Percentiles rank a stretch among this genome's conserved stretches.
Conservation (phyloP, 1,284 basidiomycete species). For the Thecaphora thlaspeos region DNA sequence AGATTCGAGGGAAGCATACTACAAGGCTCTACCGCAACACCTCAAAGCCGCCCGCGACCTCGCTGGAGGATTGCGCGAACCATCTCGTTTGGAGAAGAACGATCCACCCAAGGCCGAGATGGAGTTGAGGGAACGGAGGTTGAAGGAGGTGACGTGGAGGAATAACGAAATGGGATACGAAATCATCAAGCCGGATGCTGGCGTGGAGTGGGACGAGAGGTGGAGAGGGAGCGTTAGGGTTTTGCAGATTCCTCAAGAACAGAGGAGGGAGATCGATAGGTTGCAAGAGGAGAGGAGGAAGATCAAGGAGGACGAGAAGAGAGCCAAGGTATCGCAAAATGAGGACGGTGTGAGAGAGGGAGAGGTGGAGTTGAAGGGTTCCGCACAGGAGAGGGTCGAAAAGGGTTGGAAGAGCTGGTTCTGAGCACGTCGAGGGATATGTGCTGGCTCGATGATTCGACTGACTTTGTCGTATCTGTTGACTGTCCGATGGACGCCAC, state of each 20-base stretch:
- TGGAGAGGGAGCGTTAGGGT: slow-evolving; percentile 70
- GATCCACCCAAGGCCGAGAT: slow-evolving; percentile 83
- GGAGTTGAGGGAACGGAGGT: slow-evolving; percentile 65
- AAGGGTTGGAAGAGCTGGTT: too few relatives aligned
- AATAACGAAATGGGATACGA: slow-evolving; percentile 74
- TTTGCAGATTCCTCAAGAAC: slow-evolving; percentile 29
- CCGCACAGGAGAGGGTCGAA: too few relatives aligned
- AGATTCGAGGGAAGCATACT: slow-evolving; percentile 74
- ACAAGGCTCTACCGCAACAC: slow-evolving; percentile 69
- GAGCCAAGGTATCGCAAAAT: too few relatives aligned
- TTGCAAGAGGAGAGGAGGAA: slow-evolving; percentile 18
- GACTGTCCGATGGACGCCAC: too few relatives aligned
- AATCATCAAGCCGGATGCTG: slow-evolving; percentile 68
- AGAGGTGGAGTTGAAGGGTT: too few relatives aligned
- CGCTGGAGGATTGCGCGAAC: slow-evolving; percentile 73
- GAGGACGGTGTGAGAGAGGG: too few relatives aligned
- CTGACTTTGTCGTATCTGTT: too few relatives aligned
- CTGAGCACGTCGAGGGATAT: too few relatives aligned
- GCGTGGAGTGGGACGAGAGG: slow-evolving; percentile 74
- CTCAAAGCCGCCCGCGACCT: slow-evolving; percentile 76
- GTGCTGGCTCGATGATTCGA: too few relatives aligned
- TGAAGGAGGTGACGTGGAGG: slow-evolving; percentile 80
- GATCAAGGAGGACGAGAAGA: slow-evolving; percentile 6
- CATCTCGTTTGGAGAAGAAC: slow-evolving; percentile 76
- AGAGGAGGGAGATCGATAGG: slow-evolving; percentile 16